Evolutionary conservation across 148 eudicot species (phyloP).

Genomic region (Linanthus parryae): DNA sequence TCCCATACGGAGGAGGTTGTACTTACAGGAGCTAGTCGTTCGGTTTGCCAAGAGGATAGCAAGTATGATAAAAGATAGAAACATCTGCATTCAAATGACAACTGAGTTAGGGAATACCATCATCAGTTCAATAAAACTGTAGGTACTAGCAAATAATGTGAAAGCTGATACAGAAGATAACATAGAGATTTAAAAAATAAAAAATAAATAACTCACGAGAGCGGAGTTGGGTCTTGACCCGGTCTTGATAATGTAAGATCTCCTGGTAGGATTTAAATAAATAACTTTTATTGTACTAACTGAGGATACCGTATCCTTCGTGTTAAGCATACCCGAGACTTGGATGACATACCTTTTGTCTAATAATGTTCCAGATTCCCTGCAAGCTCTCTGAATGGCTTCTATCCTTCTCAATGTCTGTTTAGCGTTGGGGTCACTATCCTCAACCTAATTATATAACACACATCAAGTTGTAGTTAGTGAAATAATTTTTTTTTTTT

Average conservation of each 20-base stretch:
- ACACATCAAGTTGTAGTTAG: conserved; percentile 4
- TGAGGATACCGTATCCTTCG: background rate
- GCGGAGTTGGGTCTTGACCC: conserved; percentile 29
- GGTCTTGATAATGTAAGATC: conserved; percentile 41
- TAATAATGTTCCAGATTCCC: conserved; percentile 65
- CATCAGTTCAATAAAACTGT: no score
- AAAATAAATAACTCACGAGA: conserved; percentile 32
- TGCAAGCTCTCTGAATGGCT: conserved; percentile 58
- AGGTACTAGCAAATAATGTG: no score
- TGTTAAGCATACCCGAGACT: background rate
- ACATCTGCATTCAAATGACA: conserved; percentile 39
- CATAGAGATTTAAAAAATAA: background rate
- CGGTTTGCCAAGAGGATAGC: conserved; percentile 38
- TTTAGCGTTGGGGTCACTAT: conserved; percentile 65
- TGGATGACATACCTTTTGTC: conserved; percentile 38
- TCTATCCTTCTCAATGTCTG: conserved; percentile 64
- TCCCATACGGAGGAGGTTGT: no score
- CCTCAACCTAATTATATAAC: conserved; percentile 60
- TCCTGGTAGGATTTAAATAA: conserved; percentile 37
- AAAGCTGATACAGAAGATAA: no score
- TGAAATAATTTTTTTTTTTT: background rate
- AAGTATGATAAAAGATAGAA: conserved; percentile 39
- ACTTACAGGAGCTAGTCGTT: no score
- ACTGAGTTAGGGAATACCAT: background rate
- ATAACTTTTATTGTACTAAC: background rate